Evolutionary conservation across 2,329 filamentous ascomycete genomes (phyloP).

Genomic region (Epichloe baconii): DNA sequence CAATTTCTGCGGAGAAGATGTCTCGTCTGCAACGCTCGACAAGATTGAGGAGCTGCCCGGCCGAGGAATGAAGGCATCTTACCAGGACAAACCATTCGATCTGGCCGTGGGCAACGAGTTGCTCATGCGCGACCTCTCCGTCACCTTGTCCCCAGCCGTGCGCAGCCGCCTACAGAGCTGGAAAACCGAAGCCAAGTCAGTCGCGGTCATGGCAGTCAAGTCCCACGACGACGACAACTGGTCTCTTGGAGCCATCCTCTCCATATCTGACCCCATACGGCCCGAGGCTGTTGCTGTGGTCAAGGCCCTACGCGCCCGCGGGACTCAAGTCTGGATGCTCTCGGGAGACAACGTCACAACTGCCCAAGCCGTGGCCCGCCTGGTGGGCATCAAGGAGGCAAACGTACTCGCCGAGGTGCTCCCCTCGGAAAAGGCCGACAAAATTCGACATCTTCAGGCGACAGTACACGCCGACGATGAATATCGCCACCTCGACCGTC

Average conservation of each 20-base stretch:
- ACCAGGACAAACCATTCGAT: slow-evolving; percentile 26
- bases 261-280: slow-evolving; percentile 71
- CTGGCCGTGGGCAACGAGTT: slow-evolving; percentile 61
- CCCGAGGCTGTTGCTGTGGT: slow-evolving; percentile 57
- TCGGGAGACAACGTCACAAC: slow-evolving; percentile 86
- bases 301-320: slow-evolving; percentile 45
- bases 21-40: slow-evolving; percentile 21
- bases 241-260: slow-evolving; percentile 51
- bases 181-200: slow-evolving; percentile 51
- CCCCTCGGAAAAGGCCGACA: slow-evolving; percentile 67
- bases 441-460: slow-evolving; percentile 50
- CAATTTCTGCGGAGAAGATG: slow-evolving; percentile 38
- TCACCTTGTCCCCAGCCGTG: slow-evolving; percentile 25
- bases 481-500: slow-evolving; percentile 3
- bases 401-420: slow-evolving; percentile 83
- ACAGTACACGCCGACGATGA: slow-evolving; percentile 28
- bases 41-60: slow-evolving; percentile 55
- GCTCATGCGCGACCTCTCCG: slow-evolving; percentile 42
- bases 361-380: slow-evolving; percentile 61
- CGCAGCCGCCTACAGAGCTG: slow-evolving; percentile 33
- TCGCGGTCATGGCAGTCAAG: slow-evolving; percentile 43
- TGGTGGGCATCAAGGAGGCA: slow-evolving; percentile 56
- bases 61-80: slow-evolving; percentile 52
- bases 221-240: slow-evolving; percentile 19
- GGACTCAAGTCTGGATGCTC: slow-evolving; percentile 78